Evolutionary conservation across 768 basidiomycete genomes (phyloP).

Genomic region (Lyophyllum semitale): DNA sequence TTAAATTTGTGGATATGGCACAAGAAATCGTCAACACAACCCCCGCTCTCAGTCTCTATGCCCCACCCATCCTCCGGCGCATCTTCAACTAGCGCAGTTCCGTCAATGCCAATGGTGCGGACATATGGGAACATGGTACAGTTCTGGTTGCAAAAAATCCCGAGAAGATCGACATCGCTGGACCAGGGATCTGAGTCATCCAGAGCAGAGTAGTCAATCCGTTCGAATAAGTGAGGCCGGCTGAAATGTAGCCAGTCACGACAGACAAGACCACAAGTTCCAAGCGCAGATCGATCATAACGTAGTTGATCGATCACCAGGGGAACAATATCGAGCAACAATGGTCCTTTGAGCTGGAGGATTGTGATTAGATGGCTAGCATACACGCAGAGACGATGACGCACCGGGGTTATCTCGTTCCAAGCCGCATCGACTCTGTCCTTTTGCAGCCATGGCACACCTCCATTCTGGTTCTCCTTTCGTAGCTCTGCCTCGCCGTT

Average conservation of each 20-base stretch:
- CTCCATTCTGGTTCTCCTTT: too few relatives aligned
- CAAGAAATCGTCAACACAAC: too few relatives aligned
- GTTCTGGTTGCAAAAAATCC: neutral
- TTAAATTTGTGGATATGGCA: neutral
- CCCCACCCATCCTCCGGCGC: too few relatives aligned
- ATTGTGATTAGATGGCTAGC: neutral
- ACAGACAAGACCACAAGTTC: neutral
- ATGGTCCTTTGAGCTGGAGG: too few relatives aligned
- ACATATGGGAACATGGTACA: neutral
- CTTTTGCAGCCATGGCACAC: too few relatives aligned
- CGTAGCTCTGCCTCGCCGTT: neutral
- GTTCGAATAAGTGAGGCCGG: neutral
- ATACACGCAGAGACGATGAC: too few relatives aligned
- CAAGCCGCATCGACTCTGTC: too few relatives aligned
- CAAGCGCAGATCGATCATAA: neutral
- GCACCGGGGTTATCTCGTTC: too few relatives aligned
- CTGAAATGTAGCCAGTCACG: neutral
- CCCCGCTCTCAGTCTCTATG: too few relatives aligned
- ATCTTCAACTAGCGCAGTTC: neutral
- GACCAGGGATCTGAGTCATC: too few relatives aligned
- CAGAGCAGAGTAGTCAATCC: neutral
- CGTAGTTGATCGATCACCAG: neutral
- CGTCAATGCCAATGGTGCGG: neutral
- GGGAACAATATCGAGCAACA: neutral
- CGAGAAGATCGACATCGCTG: neutral